Percentiles rank a stretch among this genome's conserved stretches.
Conservation (phyloP, 495 filamentous ascomycete genomes). For the Aspergillus campestris region DNA sequence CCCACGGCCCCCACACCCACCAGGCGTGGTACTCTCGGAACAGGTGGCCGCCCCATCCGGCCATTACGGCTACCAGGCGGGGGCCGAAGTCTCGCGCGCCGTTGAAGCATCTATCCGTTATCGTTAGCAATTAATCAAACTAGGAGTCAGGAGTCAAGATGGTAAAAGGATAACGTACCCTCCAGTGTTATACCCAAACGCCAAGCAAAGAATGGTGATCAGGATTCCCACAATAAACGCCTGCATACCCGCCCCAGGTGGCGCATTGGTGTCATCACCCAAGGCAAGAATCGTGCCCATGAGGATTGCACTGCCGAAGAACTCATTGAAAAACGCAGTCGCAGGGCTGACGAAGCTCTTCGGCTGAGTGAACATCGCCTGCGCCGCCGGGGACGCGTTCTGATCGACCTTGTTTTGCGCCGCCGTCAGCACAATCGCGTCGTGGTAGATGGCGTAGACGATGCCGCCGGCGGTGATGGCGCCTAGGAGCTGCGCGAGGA, state of each 20-base stretch:
- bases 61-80: slow-evolving; percentile 39
- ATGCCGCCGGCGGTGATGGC: slow-evolving; percentile 37
- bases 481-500: slow-evolving; percentile 40
- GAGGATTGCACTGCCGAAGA: slow-evolving; percentile 41
- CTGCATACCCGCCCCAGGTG: slow-evolving; percentile 35
- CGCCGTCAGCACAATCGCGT: slow-evolving; percentile 27
- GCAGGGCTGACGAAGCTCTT: slow-evolving; percentile 30
- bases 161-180: slow-evolving; percentile 7
- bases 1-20: slow-evolving; percentile 47
- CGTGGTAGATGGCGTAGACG: slow-evolving; percentile 36
- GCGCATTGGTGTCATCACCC: slow-evolving; percentile 41
- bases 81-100: slow-evolving; percentile 50
- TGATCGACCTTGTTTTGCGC: slow-evolving; percentile 3
- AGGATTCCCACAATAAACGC: slow-evolving; percentile 46
- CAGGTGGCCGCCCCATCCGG: slow-evolving; percentile 39
- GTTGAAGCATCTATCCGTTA: slow-evolving; percentile 47
- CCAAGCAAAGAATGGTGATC: slow-evolving; percentile 10
- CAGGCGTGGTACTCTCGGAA: slow-evolving; percentile 36
- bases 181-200: slow-evolving; percentile 15
- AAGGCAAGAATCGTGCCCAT: slow-evolving; percentile 48
- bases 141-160: slow-evolving; percentile 9
- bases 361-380: slow-evolving; percentile 26
- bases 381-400: slow-evolving; percentile 17
- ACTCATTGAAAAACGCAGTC: slow-evolving; percentile 49
- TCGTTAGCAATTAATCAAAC: slow-evolving; percentile 41